Base-by-base conservation (phyloP, 2,329 filamentous ascomycete genomes). In the Pseudocercospora fuligena region DNA sequence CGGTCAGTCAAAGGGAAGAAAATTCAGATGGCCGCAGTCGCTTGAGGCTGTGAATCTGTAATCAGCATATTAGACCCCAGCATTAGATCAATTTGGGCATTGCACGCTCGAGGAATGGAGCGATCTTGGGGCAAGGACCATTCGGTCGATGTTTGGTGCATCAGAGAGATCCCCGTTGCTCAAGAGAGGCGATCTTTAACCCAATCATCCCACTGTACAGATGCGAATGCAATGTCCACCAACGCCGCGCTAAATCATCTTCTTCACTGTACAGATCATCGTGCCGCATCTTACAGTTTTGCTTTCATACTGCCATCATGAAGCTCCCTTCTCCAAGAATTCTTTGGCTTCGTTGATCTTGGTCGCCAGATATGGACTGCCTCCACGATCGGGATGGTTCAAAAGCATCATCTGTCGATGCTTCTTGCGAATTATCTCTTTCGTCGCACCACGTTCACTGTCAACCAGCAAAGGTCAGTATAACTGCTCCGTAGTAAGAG, bases 281-380 rank as follows among this genome's bases (percentile, higher is more conserved):
- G 8, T 33, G 25, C 16, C 27, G 5, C 53, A 56, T 23, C 8
- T 16, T 56, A 19, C 53, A 56, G 9, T 51, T 31, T 8, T 56
- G 1, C 2, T 16, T 16, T 33, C 23, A 8, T 56, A 19, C 19
- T 33, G 16, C 19, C 31, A n/a, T 58, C 56, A 58, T n/a, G 31
- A 14, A 11, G 62, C 58, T 14, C 68, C 68, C 73, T 97, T 97
- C 79, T 99, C 95, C 72, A 99, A 79, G 70, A 98, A 88, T 79
- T 98, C 94, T 81, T 99, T 99, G 46, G 95, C 95, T 80, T 99
- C 95, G 82, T 99, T 99, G 78, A 99, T 91, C 81, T 99, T 99
- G 62, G 94, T 97, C 14, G 95, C 95, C 53, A 99, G 83, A 78
- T 98, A 99, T 7, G 95, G 95, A 78, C 93, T 97, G 46, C 95